Conservation (phyloP, 1,284 basidiomycete species). For the Fomes fomentarius region DNA sequence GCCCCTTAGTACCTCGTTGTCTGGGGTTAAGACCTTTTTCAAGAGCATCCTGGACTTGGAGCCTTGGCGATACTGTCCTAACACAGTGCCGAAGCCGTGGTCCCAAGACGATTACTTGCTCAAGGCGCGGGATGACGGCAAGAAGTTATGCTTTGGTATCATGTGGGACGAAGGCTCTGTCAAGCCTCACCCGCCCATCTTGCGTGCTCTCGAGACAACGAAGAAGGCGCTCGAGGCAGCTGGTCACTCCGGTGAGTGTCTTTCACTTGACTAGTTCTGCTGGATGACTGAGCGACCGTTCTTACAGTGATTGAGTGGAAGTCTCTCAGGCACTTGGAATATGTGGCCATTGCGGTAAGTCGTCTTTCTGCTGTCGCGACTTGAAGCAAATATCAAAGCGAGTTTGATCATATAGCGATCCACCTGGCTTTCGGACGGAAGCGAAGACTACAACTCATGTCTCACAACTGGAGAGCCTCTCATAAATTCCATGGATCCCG, state of each 20-base stretch:
- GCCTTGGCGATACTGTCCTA: constrained; percentile 28
- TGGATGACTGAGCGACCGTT: neutral
- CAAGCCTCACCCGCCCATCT: constrained; percentile 52
- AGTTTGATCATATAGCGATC: too few relatives aligned
- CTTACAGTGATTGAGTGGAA: constrained; percentile 41
- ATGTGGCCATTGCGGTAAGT: constrained; percentile 14
- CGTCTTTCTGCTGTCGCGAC: neutral
- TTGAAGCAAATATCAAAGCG: too few relatives aligned
- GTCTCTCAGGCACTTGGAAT: constrained; percentile 37
- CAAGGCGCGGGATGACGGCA: constrained; percentile 43
- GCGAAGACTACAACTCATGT: constrained; percentile 46
- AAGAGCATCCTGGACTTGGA: constrained; percentile 19
- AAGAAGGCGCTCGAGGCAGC: constrained; percentile 47
- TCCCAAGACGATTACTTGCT: constrained; percentile 23
- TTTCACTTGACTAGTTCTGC: neutral
- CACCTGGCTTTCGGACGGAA: constrained; percentile 47
- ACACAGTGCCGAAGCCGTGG: constrained; percentile 27
- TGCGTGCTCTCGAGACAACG: constrained; percentile 48
- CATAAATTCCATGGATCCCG: constrained; percentile 43
- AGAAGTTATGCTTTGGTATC: constrained; percentile 43
- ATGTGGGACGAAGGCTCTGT: constrained; percentile 50
- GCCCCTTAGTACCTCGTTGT: constrained; percentile 24
- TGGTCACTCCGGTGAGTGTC: constrained; percentile 44
- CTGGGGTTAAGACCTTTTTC: constrained; percentile 23
- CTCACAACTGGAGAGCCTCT: constrained; percentile 31